Conservation (phyloP, 331 rosid genomes). For the Pyrus hybrid region DNA sequence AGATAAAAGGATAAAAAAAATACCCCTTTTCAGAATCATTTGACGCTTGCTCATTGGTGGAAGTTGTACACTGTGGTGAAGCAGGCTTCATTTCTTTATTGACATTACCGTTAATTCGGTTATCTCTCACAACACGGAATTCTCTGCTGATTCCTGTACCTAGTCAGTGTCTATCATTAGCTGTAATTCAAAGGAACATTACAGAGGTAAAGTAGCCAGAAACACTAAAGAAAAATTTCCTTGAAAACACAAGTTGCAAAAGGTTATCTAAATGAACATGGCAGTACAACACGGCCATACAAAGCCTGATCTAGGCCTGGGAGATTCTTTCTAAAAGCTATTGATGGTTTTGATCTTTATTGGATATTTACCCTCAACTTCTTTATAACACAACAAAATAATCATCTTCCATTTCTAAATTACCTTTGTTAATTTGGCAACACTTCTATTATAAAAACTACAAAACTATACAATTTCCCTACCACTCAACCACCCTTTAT, state of each 20-base stretch:
- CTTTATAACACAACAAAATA: neutral
- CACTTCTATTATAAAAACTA: neutral
- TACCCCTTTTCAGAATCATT: slow-evolving; percentile 63
- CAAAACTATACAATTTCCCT: neutral
- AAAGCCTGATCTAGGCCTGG: neutral
- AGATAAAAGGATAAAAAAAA: neutral
- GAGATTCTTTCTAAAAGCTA: neutral
- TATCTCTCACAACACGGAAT: slow-evolving; percentile 83
- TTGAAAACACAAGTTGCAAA: neutral
- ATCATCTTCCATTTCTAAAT: neutral
- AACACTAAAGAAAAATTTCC: neutral
- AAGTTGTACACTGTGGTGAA: slow-evolving; percentile 24
- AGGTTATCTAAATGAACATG: neutral
- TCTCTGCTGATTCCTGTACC: slow-evolving; percentile 59
- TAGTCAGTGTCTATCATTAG: slow-evolving; percentile 20
- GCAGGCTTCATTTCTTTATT: slow-evolving; percentile 59
- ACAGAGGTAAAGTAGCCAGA: neutral
- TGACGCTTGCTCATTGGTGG: slow-evolving; percentile 30
- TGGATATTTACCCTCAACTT: neutral
- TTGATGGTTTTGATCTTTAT: neutral
- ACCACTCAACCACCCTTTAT: neutral
- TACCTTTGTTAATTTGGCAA: neutral
- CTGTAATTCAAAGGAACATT: neutral
- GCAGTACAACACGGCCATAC: neutral
- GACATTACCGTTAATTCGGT: slow-evolving; percentile 46